phyloP scores from a whole-genome alignment of 2,329 filamentous ascomycete genomes.

The Akanthomyces dipterigenus region DNA sequence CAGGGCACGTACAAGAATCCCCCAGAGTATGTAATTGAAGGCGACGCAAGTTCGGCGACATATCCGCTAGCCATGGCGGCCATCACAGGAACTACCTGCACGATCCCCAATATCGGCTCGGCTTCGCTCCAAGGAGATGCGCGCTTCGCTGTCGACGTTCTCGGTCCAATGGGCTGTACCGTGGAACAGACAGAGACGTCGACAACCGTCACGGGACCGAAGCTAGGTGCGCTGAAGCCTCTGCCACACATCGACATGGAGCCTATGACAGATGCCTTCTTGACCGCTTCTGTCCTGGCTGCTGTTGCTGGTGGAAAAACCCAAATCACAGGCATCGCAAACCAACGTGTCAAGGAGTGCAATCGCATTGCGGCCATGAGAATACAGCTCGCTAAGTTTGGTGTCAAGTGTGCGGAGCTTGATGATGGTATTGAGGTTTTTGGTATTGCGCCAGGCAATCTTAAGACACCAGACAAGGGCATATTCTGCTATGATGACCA shows the following conservation, averaged over 20 bases:
- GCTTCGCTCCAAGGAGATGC: constrained; percentile 91
- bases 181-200: constrained; percentile 80
- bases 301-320: constrained; percentile 82
- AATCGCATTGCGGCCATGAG: constrained; percentile 96
- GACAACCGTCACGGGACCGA: constrained; percentile 90
- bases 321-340: constrained; percentile 87
- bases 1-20: constrained; percentile 79
- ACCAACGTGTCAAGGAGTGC: constrained; percentile 96
- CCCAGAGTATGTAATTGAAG: constrained; percentile 81
- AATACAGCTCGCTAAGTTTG: constrained; percentile 88
- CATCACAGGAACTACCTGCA: constrained; percentile 92
- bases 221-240: constrained; percentile 63
- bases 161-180: constrained; percentile 86
- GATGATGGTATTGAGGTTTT: constrained; percentile 85
- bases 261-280: constrained; percentile 97
- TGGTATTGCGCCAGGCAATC: constrained; percentile 41
- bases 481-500: constrained; percentile 97
- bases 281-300: constrained; percentile 88
- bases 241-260: constrained; percentile 92
- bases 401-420: constrained; percentile 76
- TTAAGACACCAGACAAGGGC: constrained; percentile 53
- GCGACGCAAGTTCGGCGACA: constrained; percentile 94
- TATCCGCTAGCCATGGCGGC: constrained; percentile 92
- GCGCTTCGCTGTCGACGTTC: constrained; percentile 82
- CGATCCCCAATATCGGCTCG: constrained; percentile 91